Evolutionary conservation across 257 asterid species (phyloP).

Genomic region (Lycium barbarum): DNA sequence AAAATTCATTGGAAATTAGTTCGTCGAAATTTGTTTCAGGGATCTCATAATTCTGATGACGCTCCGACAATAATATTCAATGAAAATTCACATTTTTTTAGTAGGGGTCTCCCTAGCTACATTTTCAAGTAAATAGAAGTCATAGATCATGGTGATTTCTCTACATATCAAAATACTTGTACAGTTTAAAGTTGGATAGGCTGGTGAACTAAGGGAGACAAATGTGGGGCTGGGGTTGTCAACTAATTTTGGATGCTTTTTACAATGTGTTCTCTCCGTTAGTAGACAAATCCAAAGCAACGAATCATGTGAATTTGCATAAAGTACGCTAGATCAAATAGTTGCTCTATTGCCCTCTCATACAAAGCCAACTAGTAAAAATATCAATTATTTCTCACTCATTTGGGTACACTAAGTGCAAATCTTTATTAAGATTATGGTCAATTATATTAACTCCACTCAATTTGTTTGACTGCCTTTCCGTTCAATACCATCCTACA

Average conservation of each 20-base stretch:
- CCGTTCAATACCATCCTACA: slow-evolving; percentile 35
- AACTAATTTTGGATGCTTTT: slow-evolving; percentile 36
- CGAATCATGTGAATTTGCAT: slow-evolving; percentile 28
- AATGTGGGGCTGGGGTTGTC: slow-evolving; percentile 37
- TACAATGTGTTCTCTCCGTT: slow-evolving; percentile 30
- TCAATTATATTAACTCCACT: slow-evolving; percentile 40
- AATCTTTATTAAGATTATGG: slow-evolving; percentile 46
- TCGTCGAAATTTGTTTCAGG: too few relatives aligned
- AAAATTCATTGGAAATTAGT: too few relatives aligned
- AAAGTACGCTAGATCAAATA: background rate
- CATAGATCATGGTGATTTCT: background rate
- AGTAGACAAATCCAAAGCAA: slow-evolving; percentile 24
- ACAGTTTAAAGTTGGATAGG: background rate
- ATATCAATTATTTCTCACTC: slow-evolving; percentile 60
- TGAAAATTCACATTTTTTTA: too few relatives aligned
- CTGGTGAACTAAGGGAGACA: background rate
- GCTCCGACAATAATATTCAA: too few relatives aligned
- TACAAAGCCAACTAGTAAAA: slow-evolving; percentile 33
- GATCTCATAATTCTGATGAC: too few relatives aligned
- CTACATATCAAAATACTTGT: background rate
- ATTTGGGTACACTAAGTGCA: slow-evolving; percentile 51
- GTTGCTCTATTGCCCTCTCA: slow-evolving; percentile 26
- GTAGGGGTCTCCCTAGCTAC: background rate
- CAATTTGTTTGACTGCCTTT: slow-evolving; percentile 60
- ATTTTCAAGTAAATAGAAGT: background rate